phyloP scores from a whole-genome alignment of 257 asterid species.

The Forsythia viridissima region DNA sequence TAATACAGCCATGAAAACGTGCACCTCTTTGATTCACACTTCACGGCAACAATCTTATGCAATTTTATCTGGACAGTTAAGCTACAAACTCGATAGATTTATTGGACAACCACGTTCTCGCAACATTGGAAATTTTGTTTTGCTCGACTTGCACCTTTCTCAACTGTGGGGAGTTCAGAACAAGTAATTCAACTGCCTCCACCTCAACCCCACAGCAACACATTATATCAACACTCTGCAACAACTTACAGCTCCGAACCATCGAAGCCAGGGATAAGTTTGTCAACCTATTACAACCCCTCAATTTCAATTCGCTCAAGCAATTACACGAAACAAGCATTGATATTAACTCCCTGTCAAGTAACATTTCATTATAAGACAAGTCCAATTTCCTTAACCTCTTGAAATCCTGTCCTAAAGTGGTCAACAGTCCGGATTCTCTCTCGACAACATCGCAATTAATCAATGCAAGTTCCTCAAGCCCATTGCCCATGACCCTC shows the following conservation, averaged over 20 bases:
- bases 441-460: constrained; percentile 69
- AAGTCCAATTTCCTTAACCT: constrained; percentile 61
- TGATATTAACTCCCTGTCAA: constrained; percentile 61
- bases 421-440: constrained; percentile 62
- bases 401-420: constrained; percentile 67
- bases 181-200: constrained; percentile 52
- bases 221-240: constrained; percentile 52
- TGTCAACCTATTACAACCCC: constrained; percentile 63
- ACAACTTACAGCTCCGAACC: constrained; percentile 45
- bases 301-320: constrained; percentile 62
- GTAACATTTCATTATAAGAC: constrained; percentile 68
- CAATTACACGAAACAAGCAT: constrained; percentile 64
- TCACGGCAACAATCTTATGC: too few relatives aligned
- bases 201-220: constrained; percentile 45
- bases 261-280: constrained; percentile 26
- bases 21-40: not conserved
- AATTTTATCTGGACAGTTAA: constrained; percentile 14
- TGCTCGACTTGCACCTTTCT: constrained; percentile 57
- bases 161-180: constrained; percentile 41
- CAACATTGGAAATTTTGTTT: constrained; percentile 51
- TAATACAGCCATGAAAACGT: not conserved
- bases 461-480: constrained; percentile 65
- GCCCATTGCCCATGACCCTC: constrained; percentile 31
- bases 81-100: constrained; percentile 46
- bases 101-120: constrained; percentile 32